These are phyloP conservation scores for Aspergillus cavernicola DNA, from an alignment of 495 filamentous ascomycete species.

Conservation along the genomic window DNA sequence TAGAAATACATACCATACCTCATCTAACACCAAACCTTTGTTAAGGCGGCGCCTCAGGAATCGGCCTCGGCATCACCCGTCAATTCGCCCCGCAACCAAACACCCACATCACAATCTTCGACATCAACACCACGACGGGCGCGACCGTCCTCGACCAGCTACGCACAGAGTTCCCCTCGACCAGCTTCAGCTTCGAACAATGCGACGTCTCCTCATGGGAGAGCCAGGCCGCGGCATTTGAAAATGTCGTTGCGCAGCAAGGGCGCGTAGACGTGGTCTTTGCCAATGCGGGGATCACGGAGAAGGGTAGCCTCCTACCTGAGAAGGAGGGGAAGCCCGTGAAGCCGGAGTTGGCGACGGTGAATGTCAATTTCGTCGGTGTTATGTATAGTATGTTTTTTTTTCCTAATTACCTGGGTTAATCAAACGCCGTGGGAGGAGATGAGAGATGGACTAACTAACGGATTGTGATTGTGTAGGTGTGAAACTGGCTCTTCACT, in stretches of 20 bases:
- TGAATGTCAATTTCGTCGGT: conserved; percentile 49
- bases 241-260: conserved; percentile 32
- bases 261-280: conserved; percentile 49
- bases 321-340: conserved; percentile 23
- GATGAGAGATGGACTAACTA: not conserved
- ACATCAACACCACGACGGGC: conserved; percentile 40
- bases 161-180: conserved; percentile 30
- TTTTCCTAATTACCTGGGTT: too few relatives aligned
- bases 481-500: conserved; percentile 48
- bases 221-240: conserved; percentile 42
- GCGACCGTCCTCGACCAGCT: conserved; percentile 27
- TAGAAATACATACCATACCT: not conserved
- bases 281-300: conserved; percentile 54
- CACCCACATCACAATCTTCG: conserved; percentile 47
- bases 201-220: conserved; percentile 50
- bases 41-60: conserved; percentile 53
- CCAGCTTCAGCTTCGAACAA: conserved; percentile 36
- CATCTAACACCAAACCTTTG: conserved; percentile 3
- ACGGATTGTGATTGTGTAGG: conserved; percentile 23
- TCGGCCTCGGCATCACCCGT: conserved; percentile 46
- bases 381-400: conserved; percentile 45
- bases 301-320: conserved; percentile 37
- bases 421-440: too few relatives aligned
- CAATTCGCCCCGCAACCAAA: conserved; percentile 46
- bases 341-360: conserved; percentile 36